Base-by-base conservation (phyloP, 2,329 filamentous ascomycete species). In the Xylariaceae sp. region DNA sequence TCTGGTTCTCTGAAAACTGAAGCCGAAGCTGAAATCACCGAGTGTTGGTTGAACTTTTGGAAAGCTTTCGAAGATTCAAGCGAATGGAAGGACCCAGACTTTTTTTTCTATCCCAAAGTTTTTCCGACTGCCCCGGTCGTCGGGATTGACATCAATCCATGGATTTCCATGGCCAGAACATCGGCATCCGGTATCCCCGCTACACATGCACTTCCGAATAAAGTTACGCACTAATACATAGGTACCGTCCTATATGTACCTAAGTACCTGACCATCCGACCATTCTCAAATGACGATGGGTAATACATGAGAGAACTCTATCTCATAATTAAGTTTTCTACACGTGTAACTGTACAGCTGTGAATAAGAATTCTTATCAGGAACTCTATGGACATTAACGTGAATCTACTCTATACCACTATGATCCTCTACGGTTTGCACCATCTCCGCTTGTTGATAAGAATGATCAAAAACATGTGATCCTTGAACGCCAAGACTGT, bases 21-120 rank as follows among this genome's bases (percentile, higher is more conserved):
- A 62, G 55, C 49, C 67, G 67, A 69, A 65, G 67, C 67, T 69
- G n/a, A n/a, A n/a, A 69, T 69, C 67, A 52, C 64, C 60, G 14
- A 37, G 12, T n/a, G n/a, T 37, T 16, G 32, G 54, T 62, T 63
- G 65, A 64, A 54, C 57, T 55, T 61, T 60, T 63, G 47, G 67
- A 69, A 70, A 65, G 66, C 63, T 68, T 65, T 70, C 54, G 67
- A 69, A 69, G 60, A 48, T 68, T 61, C 58, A 64, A 62, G 52
- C 29, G 48, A 57, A 57, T 49, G n/a, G n/a, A n/a, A n/a, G n/a
- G 63, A 62, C 56, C 63, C 57, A 60, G 56, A 63, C 52, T 63
- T 66, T 66, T 56, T 65, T 64, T 65, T n/a, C n/a, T 61, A 60
- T 58, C 48, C 61, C 67, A 54, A 29, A 59, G 65, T 69, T 70